These are phyloP conservation scores for Leccinum aurantiacum DNA, from an alignment of 768 basidiomycete species.

Conservation along the genomic window DNA sequence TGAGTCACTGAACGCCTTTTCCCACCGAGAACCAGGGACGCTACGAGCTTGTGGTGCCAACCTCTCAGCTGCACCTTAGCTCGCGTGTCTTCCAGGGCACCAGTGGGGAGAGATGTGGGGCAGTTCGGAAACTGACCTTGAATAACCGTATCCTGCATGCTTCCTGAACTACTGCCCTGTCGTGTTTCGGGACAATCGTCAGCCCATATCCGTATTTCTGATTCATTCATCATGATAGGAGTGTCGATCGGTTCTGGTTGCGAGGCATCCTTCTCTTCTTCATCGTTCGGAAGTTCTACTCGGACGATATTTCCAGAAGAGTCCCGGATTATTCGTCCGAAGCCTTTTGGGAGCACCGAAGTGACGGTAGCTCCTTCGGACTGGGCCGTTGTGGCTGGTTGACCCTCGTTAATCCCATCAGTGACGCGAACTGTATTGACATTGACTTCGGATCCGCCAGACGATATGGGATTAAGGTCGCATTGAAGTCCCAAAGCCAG, in stretches of 20 bases:
- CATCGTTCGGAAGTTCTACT: slow-evolving; percentile 61
- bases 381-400: background rate
- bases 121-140: slow-evolving; percentile 36
- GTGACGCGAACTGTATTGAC: slow-evolving; percentile 18
- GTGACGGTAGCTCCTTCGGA: slow-evolving; percentile 21
- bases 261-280: slow-evolving; percentile 32
- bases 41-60: slow-evolving; percentile 3
- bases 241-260: slow-evolving; percentile 42
- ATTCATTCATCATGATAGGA: slow-evolving; percentile 11
- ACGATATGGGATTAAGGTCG: slow-evolving; percentile 61
- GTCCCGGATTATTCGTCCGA: slow-evolving; percentile 82
- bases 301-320: slow-evolving; percentile 70
- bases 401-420: background rate
- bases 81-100: background rate
- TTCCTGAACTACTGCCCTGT: background rate
- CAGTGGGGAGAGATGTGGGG: background rate
- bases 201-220: slow-evolving; percentile 24
- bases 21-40: slow-evolving; percentile 4
- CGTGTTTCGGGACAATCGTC: slow-evolving; percentile 1
- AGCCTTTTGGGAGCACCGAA: slow-evolving; percentile 53
- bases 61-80: background rate
- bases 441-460: slow-evolving; percentile 65
- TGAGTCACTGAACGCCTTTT: slow-evolving; percentile 12
- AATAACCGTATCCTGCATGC: slow-evolving; percentile 6
- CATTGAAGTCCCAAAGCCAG: slow-evolving; percentile 71